Percentiles rank a stretch among this genome's conserved stretches.
These are phyloP conservation scores for Beta vulgaris DNA, from an alignment of 148 eudicot species.

Conservation along the genomic window DNA sequence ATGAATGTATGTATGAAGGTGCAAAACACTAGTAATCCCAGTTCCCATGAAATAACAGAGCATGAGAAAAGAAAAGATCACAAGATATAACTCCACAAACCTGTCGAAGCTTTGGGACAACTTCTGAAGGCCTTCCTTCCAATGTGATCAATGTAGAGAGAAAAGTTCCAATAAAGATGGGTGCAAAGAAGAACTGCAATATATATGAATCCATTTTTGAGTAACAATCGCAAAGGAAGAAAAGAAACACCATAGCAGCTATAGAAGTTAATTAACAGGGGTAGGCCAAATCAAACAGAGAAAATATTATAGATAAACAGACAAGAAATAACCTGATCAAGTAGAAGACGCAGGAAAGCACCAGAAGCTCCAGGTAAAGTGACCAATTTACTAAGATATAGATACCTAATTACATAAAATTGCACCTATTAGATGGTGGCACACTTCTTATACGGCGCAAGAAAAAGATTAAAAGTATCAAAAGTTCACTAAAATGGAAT, in stretches of 20 bases:
- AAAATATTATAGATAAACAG: neutral
- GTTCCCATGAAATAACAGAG: neutral
- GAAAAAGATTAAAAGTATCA: neutral
- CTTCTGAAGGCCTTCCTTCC: constrained; percentile 79
- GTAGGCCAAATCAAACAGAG: constrained; percentile 17
- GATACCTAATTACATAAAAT: constrained; percentile 40
- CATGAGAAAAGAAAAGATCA: too few species aligned
- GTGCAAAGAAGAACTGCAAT: constrained; percentile 85
- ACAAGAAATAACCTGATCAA: constrained; percentile 49
- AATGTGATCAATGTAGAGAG: constrained; percentile 61
- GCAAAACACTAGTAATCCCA: neutral
- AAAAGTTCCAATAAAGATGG: constrained; percentile 73
- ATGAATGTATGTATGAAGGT: neutral
- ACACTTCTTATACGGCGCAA: neutral
- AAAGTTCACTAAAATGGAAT: neutral
- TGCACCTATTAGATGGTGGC: constrained; percentile 12
- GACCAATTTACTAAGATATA: constrained; percentile 57
- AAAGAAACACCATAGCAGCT: neutral
- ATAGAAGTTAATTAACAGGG: neutral
- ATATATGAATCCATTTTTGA: neutral
- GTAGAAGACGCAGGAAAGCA: constrained; percentile 58
- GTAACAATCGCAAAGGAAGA: constrained; percentile 8
- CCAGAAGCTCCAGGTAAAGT: constrained; percentile 57
- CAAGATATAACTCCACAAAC: constrained; percentile 29
- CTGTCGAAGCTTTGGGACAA: constrained; percentile 88